A percentile compares a stretch with the other conserved stretches of the same genome.
Evolutionary conservation across 2,329 filamentous ascomycete species (phyloP).

Genomic region (Aurifilum marmelostoma): DNA sequence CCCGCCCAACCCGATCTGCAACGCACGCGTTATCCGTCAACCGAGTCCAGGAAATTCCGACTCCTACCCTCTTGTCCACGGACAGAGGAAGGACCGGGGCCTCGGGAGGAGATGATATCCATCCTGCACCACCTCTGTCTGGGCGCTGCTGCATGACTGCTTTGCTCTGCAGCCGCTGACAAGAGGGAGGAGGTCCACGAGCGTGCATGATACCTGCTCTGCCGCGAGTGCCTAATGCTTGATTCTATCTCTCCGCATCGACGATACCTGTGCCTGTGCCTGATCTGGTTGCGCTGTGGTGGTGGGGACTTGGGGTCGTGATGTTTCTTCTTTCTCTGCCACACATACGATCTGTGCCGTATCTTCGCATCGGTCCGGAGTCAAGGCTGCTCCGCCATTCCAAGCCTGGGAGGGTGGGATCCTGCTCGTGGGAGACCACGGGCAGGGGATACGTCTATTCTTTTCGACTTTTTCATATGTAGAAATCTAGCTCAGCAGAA

Average conservation of each 20-base stretch:
- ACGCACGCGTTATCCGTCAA: constrained; percentile 26
- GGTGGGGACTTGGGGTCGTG: constrained; percentile 25
- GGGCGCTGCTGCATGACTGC: constrained; percentile 23
- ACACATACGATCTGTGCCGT: constrained; percentile 4
- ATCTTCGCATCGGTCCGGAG: constrained; percentile 17
- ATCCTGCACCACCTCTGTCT: not conserved
- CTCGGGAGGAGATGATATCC: constrained; percentile 5
- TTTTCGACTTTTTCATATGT: not conserved
- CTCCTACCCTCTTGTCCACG: constrained; percentile 21
- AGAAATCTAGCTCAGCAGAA: not conserved
- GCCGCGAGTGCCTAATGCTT: constrained; percentile 3
- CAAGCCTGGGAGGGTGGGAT: constrained; percentile 30
- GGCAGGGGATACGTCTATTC: constrained; percentile 24
- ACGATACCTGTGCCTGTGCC: constrained; percentile 25
- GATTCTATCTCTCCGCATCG: constrained; percentile 13
- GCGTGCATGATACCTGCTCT: constrained; percentile 21
- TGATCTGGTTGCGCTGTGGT: constrained; percentile 25
- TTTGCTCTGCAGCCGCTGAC: constrained; percentile 23
- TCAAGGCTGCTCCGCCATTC: constrained; percentile 28
- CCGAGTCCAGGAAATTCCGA: constrained; percentile 17
- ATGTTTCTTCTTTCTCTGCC: not conserved
- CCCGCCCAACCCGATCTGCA: constrained; percentile 25
- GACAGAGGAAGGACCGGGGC: constrained; percentile 28
- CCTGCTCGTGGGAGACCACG: constrained; percentile 7
- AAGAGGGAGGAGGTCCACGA: not conserved